Base-by-base conservation (phyloP, 208 protist species). In the Leptomonas seymouri region DNA sequence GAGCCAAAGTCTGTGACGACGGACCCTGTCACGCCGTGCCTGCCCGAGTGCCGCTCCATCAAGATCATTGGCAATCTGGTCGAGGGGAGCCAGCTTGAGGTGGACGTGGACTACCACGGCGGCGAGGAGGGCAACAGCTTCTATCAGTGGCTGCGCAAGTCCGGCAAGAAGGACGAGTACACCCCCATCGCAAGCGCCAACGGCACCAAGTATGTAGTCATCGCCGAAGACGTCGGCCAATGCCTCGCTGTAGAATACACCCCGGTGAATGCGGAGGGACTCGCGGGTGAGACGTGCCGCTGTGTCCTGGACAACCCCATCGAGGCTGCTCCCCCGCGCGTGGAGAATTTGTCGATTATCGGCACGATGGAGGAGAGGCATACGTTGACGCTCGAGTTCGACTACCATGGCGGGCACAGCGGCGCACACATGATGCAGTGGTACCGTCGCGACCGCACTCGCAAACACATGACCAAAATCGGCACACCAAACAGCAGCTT, bases 211-310 rank as follows among this genome's bases (percentile, higher is more conserved):
- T 97, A 97, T 75, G 67, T 81, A 51, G 78, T 86, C 3, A 86
- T 81, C n/a, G 50, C 81, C 27, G 91, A 93, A 49, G 93, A 97
- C 74, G 89, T 97, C 15, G 88, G 90, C 54, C 86, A 92, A 68
- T 93, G 76, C 73, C 69, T 97, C 59, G 90, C 90, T 27, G 93
- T 97, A 42, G 89, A 97, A 74, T 95, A 94, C 82, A 97, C 93
- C 8, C 93, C 93, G 21, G 85, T 95, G 39, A 95, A 90, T 78
- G 80, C 74, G 34, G 71, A 89, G 28, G 93, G 91, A 30, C 83
- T 87, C 30, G 90, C 93, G 49, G 93, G 93, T 45, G 91, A 97
- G 81, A 93, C 92, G 44, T 95, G 89, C 73, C 89, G 89, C 59
- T 97, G 89, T 64, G 89, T 97, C 25, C 80, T 97, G 57, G 87